Evolutionary conservation across 768 basidiomycete genomes (phyloP), one percentile per base, ranked within the genome.

Genomic region (Termitomyces bulborhizus): DNA sequence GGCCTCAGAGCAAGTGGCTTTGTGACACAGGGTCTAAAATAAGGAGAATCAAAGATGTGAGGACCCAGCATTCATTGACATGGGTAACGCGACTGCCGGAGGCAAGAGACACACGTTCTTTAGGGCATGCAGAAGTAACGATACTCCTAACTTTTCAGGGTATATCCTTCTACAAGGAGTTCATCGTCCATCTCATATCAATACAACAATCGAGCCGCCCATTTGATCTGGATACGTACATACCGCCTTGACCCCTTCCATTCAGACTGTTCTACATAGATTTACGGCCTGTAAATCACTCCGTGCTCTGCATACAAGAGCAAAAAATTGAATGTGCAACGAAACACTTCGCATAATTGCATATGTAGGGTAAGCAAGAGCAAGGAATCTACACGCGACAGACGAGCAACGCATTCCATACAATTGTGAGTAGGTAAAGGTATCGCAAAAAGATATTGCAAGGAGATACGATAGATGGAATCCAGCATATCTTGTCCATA

Each of bases 361-460:
- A 55, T 55, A 55, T 39, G 42, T 40, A 50, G 21, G 21, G 45
- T 6, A 37, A 24, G 24, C 34, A 46, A 46, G 27, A 27, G 15
- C 45, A 37, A 21, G 47, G 36, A 21, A 39, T 16, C 6, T 1
- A 48, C 36, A 26, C 36, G 36, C 16, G 24, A 39, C 48, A 27
- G 4, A 15, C 21, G 36, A 39, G 36, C 5, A 27, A 16, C 26
- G 15, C 11, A 16, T n/a, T 6, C 9, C 36, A 50, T 39, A 40
- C n/a, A 40, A 24, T 32, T 13, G 51, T 24, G 5, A 43, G 31
- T 32, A 32, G 34, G 32, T 9, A 31, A 24, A 55, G 54, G 54
- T 55, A 48, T 55, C 54, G 37, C 54, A 27, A 40, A 3, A n/a
- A 55, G 46, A 42, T 48, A 39, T 42, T 42, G 53, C 46, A 48